Conservation (phyloP, 2,329 filamentous ascomycete genomes). For the Epichloe brachyelytri region DNA sequence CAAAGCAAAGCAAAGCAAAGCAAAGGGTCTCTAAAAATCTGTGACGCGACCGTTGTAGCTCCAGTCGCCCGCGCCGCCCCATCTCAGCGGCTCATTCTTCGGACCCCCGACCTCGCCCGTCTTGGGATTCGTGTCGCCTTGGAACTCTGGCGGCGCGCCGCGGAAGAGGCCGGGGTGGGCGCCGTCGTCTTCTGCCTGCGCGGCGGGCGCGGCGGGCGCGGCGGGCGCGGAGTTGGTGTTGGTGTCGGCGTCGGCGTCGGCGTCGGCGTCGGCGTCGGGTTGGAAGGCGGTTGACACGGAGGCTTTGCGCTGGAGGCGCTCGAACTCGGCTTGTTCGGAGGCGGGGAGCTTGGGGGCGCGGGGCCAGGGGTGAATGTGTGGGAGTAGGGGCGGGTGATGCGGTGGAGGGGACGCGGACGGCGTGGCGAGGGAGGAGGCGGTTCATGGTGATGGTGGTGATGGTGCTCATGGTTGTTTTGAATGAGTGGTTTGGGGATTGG, state of each 20-base stretch:
- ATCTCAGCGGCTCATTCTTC: conserved; percentile 90
- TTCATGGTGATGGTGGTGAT: not conserved
- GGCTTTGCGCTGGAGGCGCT: conserved; percentile 62
- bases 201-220: conserved; percentile 7
- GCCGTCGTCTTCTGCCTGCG: conserved; percentile 3
- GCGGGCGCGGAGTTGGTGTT: conserved; percentile 1
- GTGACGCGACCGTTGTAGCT: conserved; percentile 93
- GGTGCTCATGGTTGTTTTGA: no score
- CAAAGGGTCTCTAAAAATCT: conserved; percentile 49
- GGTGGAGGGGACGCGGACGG: not conserved
- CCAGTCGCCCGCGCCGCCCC: conserved; percentile 68
- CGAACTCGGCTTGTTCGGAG: conserved; percentile 81
- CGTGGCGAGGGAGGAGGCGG: conserved; percentile 4
- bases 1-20: no score
- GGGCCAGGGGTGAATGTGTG: conserved; percentile 39
- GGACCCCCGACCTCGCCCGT: conserved; percentile 93
- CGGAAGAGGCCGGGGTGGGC: conserved; percentile 49
- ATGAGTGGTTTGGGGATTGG: no score
- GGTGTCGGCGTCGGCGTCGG: not conserved
- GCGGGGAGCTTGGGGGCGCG: conserved; percentile 77
- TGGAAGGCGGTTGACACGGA: conserved; percentile 31
- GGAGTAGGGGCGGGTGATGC: conserved; percentile 18
- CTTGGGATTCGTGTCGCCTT: conserved; percentile 81
- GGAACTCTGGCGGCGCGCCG: conserved; percentile 81
- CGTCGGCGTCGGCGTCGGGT: conserved; percentile 6